Percentiles rank a stretch among this genome's conserved stretches.
phyloP scores from a whole-genome alignment of 1,284 basidiomycete genomes.

The Microbotryum scabiosae region DNA sequence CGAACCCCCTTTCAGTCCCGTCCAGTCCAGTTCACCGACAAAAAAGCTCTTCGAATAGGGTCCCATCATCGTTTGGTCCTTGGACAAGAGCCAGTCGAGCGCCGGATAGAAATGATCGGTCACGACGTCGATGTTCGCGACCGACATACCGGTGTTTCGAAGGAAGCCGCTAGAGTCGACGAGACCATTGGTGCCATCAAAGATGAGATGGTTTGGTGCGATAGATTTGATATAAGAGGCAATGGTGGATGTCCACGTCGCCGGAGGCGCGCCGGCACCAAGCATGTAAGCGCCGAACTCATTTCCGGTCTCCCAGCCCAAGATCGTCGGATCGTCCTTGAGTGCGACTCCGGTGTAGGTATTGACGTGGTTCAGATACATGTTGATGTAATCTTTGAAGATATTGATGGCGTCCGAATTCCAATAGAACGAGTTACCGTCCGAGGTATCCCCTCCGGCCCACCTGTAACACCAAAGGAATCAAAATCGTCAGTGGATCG shows the following conservation, averaged over 20 bases:
- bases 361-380: conserved; percentile 32
- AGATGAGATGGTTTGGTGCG: conserved; percentile 39
- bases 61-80: conserved; percentile 20
- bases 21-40: conserved; percentile 35
- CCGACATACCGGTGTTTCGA: conserved; percentile 16
- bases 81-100: conserved; percentile 25
- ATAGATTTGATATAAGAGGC: conserved; percentile 37
- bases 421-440: conserved; percentile 29
- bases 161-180: conserved; percentile 16
- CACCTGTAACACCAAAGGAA: conserved; percentile 5
- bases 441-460: conserved; percentile 26
- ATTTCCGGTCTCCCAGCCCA: conserved; percentile 43
- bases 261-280: conserved; percentile 36
- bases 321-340: conserved; percentile 30
- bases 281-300: conserved; percentile 38
- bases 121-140: conserved; percentile 23
- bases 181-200: conserved; percentile 33
- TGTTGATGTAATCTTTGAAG: conserved; percentile 33
- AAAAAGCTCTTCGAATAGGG: conserved; percentile 22
- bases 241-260: conserved; percentile 40
- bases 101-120: conserved; percentile 35
- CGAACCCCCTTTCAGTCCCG: conserved; percentile 24
- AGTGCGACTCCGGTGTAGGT: conserved; percentile 31
- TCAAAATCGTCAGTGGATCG: too few species aligned
- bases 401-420: conserved; percentile 17